Percentiles rank a stretch among this genome's conserved stretches.
These are phyloP conservation scores for Arachis hypogaea DNA, from an alignment of 306 rosid species.

Conservation along the genomic window DNA sequence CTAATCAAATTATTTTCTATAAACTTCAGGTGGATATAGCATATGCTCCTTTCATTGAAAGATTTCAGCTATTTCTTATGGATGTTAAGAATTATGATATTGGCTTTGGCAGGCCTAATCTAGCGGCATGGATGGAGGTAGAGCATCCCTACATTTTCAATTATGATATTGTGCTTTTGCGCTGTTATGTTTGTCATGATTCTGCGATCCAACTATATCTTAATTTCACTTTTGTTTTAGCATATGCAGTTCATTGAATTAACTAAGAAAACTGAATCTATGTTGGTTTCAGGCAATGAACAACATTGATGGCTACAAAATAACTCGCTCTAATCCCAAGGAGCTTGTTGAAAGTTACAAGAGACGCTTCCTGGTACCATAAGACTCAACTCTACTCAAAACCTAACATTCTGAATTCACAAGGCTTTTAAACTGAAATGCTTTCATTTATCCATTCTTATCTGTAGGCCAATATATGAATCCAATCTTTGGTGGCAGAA, in stretches of 20 bases:
- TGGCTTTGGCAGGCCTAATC: conserved; percentile 66
- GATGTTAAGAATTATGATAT: conserved; percentile 72
- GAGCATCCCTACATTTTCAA: background rate
- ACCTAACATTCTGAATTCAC: conserved; percentile 5
- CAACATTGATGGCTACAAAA: conserved; percentile 63
- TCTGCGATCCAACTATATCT: background rate
- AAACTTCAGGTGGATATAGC: conserved; percentile 83
- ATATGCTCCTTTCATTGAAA: conserved; percentile 81
- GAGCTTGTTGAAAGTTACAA: conserved; percentile 63
- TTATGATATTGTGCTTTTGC: background rate
- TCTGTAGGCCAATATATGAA: conserved; percentile 38
- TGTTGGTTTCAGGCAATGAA: conserved; percentile 51
- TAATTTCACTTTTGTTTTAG: background rate
- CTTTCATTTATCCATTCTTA: conserved; percentile 25
- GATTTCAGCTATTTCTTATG: conserved; percentile 62
- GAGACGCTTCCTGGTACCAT: conserved; percentile 56
- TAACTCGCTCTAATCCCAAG: conserved; percentile 58
- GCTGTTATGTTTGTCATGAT: background rate
- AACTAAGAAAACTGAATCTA: background rate
- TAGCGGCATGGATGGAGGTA: conserved; percentile 78
- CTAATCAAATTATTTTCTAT: background rate
- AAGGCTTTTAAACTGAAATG: background rate
- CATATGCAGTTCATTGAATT: background rate
- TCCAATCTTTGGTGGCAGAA: conserved; percentile 5
- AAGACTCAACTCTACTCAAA: conserved; percentile 10